phyloP scores from a whole-genome alignment of 179 eudicot genomes.

The Actinidia polygama region DNA sequence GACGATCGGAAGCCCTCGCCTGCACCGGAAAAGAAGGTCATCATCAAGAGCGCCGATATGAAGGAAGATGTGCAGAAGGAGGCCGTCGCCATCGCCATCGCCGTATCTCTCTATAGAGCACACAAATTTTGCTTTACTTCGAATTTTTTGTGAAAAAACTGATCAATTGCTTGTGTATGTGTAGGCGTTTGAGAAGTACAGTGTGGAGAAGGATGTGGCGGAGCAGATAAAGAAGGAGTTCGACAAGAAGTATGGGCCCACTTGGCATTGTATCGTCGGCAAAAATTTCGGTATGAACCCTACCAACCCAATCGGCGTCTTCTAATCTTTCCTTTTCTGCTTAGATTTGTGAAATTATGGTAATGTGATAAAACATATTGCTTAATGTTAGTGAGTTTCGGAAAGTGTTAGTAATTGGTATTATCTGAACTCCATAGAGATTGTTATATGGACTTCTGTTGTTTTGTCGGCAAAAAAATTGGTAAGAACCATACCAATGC shows the following conservation, averaged over 20 bases:
- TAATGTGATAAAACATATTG: not conserved
- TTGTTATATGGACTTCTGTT: not conserved
- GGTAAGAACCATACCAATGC: conserved; percentile 43
- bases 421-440: not conserved
- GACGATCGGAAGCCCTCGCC: conserved; percentile 56
- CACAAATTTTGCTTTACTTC: not conserved
- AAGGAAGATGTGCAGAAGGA: conserved; percentile 78
- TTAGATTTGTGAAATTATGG: not conserved
- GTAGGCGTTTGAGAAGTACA: conserved; percentile 80
- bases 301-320: not conserved
- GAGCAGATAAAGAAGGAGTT: conserved; percentile 93
- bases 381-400: not conserved
- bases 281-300: conserved; percentile 84
- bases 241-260: conserved; percentile 85
- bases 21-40: conserved; percentile 42
- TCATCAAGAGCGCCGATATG: conserved; percentile 87
- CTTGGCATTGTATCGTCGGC: conserved; percentile 98
- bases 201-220: conserved; percentile 97
- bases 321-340: not conserved
- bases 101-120: conserved; percentile 20
- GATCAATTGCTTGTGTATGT: conserved; percentile 9
- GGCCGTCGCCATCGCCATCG: conserved; percentile 78
- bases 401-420: not conserved
- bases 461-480: conserved; percentile 73
- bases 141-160: not conserved